A percentile compares a stretch with the other conserved stretches of the same genome.
Evolutionary conservation across 2,329 filamentous ascomycete genomes (phyloP).

Genomic region (Ophiostoma novo-ulmi): DNA sequence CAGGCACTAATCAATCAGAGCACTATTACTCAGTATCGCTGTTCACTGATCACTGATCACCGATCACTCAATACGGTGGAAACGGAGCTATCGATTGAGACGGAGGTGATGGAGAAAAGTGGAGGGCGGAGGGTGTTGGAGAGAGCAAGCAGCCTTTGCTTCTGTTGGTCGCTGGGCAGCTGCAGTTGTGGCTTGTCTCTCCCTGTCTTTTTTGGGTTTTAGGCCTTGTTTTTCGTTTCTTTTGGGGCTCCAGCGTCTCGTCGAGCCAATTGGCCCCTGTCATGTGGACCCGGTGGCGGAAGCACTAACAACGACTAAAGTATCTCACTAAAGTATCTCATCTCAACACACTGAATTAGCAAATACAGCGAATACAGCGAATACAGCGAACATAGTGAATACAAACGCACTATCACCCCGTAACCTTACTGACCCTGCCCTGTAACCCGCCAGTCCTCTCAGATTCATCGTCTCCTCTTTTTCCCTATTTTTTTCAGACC

Average conservation of each 20-base stretch:
- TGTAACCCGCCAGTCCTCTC: background rate
- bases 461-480: conserved; percentile 14
- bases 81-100: background rate
- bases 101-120: background rate
- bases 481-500: conserved; percentile 14
- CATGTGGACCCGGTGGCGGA: conserved; percentile 4
- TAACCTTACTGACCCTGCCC: background rate
- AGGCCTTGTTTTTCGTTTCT: background rate
- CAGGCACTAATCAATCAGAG: background rate
- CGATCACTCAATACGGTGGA: background rate
- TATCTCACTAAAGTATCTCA: background rate
- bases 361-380: background rate
- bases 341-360: background rate
- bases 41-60: background rate
- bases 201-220: background rate
- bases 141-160: background rate
- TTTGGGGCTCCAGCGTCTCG: background rate
- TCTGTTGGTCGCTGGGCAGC: conserved; percentile 9
- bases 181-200: background rate
- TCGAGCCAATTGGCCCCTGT: background rate
- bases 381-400: background rate
- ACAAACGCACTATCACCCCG: background rate
- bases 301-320: background rate
- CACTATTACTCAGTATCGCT: background rate
- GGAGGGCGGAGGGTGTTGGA: background rate